These are phyloP conservation scores for Vicia sativa DNA, from an alignment of 306 rosid species.

Conservation along the genomic window DNA sequence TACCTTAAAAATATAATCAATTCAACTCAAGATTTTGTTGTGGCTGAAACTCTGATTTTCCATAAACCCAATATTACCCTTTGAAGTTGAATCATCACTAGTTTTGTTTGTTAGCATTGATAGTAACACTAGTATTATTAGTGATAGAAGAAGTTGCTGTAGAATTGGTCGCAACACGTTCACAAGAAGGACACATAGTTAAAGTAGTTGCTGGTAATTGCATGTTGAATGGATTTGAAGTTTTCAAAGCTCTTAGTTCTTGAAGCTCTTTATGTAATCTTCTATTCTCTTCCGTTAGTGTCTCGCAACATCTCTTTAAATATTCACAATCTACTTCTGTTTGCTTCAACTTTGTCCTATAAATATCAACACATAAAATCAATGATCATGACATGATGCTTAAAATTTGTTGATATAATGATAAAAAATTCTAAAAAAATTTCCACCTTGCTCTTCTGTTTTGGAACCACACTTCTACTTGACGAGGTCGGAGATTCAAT, in stretches of 20 bases:
- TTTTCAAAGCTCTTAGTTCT: constrained; percentile 73
- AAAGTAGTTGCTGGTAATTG: constrained; percentile 82
- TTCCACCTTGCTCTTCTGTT: constrained; percentile 90
- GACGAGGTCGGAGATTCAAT: constrained; percentile 88
- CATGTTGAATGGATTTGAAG: constrained; percentile 68
- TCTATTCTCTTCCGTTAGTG: constrained; percentile 71
- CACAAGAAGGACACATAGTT: constrained; percentile 86
- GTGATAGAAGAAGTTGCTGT: constrained; percentile 34
- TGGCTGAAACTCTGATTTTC: constrained; percentile 50
- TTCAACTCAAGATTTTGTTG: constrained; percentile 45
- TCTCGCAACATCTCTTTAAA: constrained; percentile 70
- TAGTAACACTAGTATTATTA: not conserved
- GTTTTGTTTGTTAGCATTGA: not conserved
- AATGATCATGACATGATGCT: not conserved
- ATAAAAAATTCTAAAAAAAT: too few relatives aligned
- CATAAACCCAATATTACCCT: constrained; percentile 43
- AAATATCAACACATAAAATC: not conserved
- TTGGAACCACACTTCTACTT: constrained; percentile 99
- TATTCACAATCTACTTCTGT: constrained; percentile 80
- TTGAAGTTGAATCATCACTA: constrained; percentile 31
- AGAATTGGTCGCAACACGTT: constrained; percentile 59
- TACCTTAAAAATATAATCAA: constrained; percentile 3
- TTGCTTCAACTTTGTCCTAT: constrained; percentile 75
- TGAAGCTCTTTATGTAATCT: constrained; percentile 78
- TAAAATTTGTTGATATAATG: too few relatives aligned